These are phyloP conservation scores for Phytophthora crassamura DNA, from an alignment of 352 stramenopile species.

Conservation along the genomic window DNA sequence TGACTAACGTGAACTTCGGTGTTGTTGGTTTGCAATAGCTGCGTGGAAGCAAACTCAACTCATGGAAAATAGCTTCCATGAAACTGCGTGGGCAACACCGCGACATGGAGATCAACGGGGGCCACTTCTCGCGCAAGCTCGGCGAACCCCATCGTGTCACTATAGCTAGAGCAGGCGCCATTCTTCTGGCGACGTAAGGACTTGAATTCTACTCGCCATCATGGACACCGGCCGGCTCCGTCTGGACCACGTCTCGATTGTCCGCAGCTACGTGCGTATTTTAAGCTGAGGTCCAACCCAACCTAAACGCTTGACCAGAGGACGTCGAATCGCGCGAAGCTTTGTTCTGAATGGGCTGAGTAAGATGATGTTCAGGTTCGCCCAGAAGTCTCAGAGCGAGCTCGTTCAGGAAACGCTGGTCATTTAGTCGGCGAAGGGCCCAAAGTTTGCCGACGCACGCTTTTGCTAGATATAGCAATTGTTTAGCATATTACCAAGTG, in stretches of 20 bases:
- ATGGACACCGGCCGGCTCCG: conserved; percentile 6
- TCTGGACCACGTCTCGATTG: neutral
- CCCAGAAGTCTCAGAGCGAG: conserved; percentile 20
- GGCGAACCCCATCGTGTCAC: conserved; percentile 20
- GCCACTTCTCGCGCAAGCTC: no score
- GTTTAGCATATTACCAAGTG: no score
- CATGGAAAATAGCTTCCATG: no score
- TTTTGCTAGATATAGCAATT: no score
- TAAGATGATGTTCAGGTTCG: conserved; percentile 31
- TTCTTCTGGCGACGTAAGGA: conserved; percentile 24
- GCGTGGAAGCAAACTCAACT: no score
- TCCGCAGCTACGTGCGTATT: conserved; percentile 27
- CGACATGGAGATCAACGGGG: no score
- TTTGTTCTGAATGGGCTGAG: conserved; percentile 23
- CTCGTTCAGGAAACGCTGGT: conserved; percentile 18
- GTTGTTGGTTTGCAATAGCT: no score
- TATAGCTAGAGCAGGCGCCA: conserved; percentile 20
- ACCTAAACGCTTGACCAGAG: conserved; percentile 3
- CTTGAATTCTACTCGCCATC: conserved; percentile 23
- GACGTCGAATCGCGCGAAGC: conserved; percentile 15
- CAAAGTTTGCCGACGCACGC: no score
- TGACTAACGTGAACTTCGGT: no score
- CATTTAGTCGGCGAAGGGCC: no score
- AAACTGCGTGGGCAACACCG: no score
- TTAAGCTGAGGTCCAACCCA: conserved; percentile 22